Conservation (phyloP, 306 rosid species). For the Amphicarpaea edgeworthii region DNA sequence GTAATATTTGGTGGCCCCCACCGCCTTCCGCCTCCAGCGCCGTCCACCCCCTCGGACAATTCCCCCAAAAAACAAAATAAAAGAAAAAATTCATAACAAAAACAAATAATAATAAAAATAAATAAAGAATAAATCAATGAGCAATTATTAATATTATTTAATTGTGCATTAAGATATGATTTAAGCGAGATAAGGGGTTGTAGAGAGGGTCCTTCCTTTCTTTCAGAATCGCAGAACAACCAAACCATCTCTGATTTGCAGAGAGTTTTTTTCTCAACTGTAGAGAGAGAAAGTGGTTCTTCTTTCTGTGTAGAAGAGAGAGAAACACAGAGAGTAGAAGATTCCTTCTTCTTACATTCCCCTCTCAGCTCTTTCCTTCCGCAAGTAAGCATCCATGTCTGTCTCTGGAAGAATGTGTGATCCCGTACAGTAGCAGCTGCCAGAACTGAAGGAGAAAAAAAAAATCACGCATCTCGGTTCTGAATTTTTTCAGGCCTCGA, state of each 20-base stretch:
- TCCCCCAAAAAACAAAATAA: background rate
- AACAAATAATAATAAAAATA: background rate
- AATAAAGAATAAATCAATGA: background rate
- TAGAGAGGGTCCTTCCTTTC: constrained; percentile 43
- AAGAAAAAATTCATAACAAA: background rate
- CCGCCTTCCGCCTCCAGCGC: constrained; percentile 28
- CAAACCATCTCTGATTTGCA: constrained; percentile 4
- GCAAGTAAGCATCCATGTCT: too few relatives aligned
- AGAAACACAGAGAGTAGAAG: too few relatives aligned
- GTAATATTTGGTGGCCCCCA: constrained; percentile 51
- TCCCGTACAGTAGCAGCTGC: too few relatives aligned
- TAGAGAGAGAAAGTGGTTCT: too few relatives aligned
- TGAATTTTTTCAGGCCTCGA: too few relatives aligned
- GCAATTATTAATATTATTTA: constrained; percentile 39
- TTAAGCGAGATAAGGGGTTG: constrained; percentile 57
- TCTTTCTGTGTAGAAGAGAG: too few relatives aligned
- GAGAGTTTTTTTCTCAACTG: too few relatives aligned
- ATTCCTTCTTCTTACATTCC: too few relatives aligned
- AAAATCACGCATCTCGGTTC: too few relatives aligned
- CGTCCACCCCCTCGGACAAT: background rate
- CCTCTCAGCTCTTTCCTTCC: too few relatives aligned
- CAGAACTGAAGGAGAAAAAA: too few relatives aligned
- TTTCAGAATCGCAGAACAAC: constrained; percentile 60
- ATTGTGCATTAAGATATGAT: constrained; percentile 50
- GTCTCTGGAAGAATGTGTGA: too few relatives aligned